Conservation (phyloP, 2,329 filamentous ascomycete genomes). For the Xylariaceae sp. region DNA sequence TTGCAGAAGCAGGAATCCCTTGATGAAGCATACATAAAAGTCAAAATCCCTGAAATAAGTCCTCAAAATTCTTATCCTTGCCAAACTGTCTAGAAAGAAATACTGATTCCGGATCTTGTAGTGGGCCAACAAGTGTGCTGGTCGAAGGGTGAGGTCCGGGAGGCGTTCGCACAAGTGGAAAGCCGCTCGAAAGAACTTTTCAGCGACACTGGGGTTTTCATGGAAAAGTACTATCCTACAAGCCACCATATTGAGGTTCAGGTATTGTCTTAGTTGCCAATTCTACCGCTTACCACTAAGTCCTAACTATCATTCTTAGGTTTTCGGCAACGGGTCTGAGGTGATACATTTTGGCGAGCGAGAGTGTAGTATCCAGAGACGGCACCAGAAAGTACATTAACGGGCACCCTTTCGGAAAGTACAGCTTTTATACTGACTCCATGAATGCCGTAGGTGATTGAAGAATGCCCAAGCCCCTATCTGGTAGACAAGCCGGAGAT, state of each 20-base stretch:
- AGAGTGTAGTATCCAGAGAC: constrained; percentile 68
- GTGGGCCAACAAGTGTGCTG: constrained; percentile 62
- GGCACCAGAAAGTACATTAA: constrained; percentile 62
- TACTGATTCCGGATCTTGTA: not conserved
- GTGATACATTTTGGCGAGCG: constrained; percentile 65
- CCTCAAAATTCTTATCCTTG: too few species aligned
- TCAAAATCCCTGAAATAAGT: too few species aligned
- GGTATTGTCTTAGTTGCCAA: constrained; percentile 2
- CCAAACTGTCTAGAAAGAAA: not conserved
- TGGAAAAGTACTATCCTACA: constrained; percentile 64
- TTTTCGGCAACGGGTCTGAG: constrained; percentile 65
- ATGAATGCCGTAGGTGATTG: constrained; percentile 49
- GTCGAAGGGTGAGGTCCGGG: constrained; percentile 52
- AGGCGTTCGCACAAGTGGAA: constrained; percentile 56
- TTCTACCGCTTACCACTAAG: not conserved
- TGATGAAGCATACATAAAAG: too few species aligned
- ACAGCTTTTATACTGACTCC: not conserved
- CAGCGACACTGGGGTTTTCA: constrained; percentile 62
- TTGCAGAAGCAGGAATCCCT: not conserved
- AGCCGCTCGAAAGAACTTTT: constrained; percentile 61
- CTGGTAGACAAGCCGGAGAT: constrained; percentile 42
- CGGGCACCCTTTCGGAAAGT: not conserved
- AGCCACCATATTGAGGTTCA: constrained; percentile 71
- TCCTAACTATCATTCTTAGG: constrained; percentile 15
- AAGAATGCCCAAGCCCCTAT: constrained; percentile 69